Base-by-base conservation (phyloP, 139 green algal species). In the Spirogloea muscicola region DNA sequence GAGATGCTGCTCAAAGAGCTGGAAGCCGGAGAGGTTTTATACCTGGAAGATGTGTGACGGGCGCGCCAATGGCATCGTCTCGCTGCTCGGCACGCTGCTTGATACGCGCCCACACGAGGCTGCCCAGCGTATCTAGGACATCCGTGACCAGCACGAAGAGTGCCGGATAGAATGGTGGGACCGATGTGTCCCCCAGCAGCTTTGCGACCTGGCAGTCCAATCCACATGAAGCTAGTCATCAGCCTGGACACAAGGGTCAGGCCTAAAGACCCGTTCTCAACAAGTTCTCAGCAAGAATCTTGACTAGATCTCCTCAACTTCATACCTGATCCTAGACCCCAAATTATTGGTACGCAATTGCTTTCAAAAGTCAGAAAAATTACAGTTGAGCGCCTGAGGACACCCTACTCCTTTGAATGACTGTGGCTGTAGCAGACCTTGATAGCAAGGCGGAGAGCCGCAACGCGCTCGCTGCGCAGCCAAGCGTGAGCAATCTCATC, bases 101-200 rank as follows among this genome's bases (percentile, higher is more conserved):
- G 34, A 85, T 83, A 1, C 80, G 68, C 2, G 66, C 48, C 31
- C 52, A 84, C 49, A 85, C 80, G 21, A 85, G 68, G 33, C 49
- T 27, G 16, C 80, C 80, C 3, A 85, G 27, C 1, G 80, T 84
- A 59, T 85, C 76, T 6, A 84, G 36, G 1, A 84, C 39, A 7
- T 85, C 77, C 6, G 65, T 84, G 36, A 83, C 79, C 1, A 85
- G 77, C 21, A 85, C 69, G 57, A 79, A 82, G 21, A 85, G 37
- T 4, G 77, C 58, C 7, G 79, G 79, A 41, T 85, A 85, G 77
- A 85, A 85, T 16, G 75, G n/a, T 2, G 64, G 76, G 42, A 70
- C 62, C 2, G 33, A 68, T 7, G 34, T 70, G 38, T 78, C 72
- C 10, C 3, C 37, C n/a, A 82, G 43, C 36, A 84, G 60, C 27